Base-by-base conservation (phyloP, 192 early-diverging fungal species). In the Backusella westeae region DNA sequence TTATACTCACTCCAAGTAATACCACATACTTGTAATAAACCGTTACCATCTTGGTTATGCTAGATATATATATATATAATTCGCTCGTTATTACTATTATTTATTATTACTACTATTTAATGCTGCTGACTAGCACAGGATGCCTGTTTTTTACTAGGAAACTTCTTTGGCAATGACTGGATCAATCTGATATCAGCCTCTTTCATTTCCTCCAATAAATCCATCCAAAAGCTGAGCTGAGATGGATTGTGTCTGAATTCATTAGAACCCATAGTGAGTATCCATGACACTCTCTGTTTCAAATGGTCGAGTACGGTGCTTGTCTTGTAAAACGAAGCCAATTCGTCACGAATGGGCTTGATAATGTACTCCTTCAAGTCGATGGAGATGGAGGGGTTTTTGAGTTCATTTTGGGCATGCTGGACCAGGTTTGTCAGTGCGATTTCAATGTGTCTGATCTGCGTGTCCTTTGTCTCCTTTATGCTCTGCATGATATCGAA, bases 321-420 rank as follows among this genome's bases (percentile, higher is more conserved):
- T 63, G 56, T 63, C 56, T 29, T 63, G 56, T 63, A 63, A 63
- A 63, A 26, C 9, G 56, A 63, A 63, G 56, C 56, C 56, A 63
- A 29, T 23, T 63, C 23, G 10, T 63, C 56, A 63, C 56, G 56
- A 6, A 63, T 63, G 3, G 21, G 56, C 26, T 63, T 63, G 12
- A 63, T 29, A 12, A 63, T 63, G 8, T 63, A 63, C 14, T 63
- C 10, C n/a, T 29, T 63, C 21, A 63, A 29, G 4, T 63, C 56
- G 12, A 1, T 63, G 8, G 56, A 63, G 26, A 23, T 14, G 19
- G 46, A 49, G 19, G 46, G 46, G 19, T 63, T 14, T 23, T 29
- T 63, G 21, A 63, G 10, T 32, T 63, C 21, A 0, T 26, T 63
- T 23, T 29, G 46, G 46, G 46, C 23, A 9, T 63, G 23, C 10